phyloP scores from a whole-genome alignment of 768 basidiomycete genomes.

The Psilocybe tampanensis region DNA sequence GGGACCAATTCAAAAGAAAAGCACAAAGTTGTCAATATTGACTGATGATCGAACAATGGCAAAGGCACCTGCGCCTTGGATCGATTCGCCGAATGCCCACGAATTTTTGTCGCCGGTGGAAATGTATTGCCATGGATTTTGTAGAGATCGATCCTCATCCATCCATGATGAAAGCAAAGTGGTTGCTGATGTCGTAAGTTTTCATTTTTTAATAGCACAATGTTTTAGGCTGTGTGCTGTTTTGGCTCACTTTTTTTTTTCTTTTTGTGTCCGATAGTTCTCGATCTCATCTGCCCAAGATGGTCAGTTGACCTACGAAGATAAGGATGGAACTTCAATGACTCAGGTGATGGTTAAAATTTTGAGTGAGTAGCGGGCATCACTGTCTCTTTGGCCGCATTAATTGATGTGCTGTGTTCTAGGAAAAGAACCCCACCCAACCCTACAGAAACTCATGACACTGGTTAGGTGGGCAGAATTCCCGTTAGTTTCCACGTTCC shows the following conservation, averaged over 20 bases:
- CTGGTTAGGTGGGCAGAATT: conserved; percentile 26
- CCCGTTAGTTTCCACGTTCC: background rate
- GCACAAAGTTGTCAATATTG: conserved; percentile 13
- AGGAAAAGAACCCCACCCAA: conserved; percentile 33
- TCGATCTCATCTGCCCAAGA: conserved; percentile 40
- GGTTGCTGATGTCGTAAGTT: conserved; percentile 33
- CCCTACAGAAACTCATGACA: conserved; percentile 29
- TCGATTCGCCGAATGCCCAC: conserved; percentile 18
- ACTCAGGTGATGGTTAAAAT: conserved; percentile 29
- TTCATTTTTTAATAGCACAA: background rate
- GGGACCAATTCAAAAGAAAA: background rate
- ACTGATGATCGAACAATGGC: conserved; percentile 13
- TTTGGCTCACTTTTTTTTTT: background rate
- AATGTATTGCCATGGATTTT: conserved; percentile 31
- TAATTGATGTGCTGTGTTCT: background rate
- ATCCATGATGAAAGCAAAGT: conserved; percentile 1
- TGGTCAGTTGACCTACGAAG: conserved; percentile 40
- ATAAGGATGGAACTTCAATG: conserved; percentile 37
- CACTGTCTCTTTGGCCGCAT: background rate
- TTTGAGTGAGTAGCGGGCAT: conserved; percentile 6
- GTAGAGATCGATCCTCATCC: conserved; percentile 19
- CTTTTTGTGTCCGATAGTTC: conserved; percentile 23
- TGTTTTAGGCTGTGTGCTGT: background rate
- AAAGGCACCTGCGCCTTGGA: background rate
- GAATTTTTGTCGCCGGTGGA: conserved; percentile 33